Evolutionary conservation across 192 early-diverging fungal species (phyloP).

Genomic region (Backusella liffmaniae): DNA sequence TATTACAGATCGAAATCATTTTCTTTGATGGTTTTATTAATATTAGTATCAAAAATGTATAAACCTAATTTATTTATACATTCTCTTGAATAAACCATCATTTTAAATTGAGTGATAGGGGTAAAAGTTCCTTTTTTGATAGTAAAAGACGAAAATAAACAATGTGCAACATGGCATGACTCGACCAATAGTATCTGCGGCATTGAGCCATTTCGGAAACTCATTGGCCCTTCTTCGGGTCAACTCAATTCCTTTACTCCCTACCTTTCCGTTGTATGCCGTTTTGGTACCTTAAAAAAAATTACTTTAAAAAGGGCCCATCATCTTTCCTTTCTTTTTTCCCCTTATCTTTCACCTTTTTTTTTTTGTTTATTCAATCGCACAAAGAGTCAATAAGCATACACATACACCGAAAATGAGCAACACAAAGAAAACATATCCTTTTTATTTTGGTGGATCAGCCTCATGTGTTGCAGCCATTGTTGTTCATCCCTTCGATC

Average conservation of each 20-base stretch:
- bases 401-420: neutral
- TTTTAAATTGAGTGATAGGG: neutral
- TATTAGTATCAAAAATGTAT: neutral
- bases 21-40: neutral
- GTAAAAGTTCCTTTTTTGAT: neutral
- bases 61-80: neutral
- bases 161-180: neutral
- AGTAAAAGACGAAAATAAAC: neutral
- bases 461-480: slow-evolving; percentile 54
- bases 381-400: neutral
- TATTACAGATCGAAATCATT: neutral
- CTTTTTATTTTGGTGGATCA: slow-evolving; percentile 38
- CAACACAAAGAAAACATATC: slow-evolving; percentile 3
- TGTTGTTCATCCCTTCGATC: slow-evolving; percentile 79
- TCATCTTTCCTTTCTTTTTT: neutral
- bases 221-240: slow-evolving; percentile 3
- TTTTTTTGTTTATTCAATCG: neutral
- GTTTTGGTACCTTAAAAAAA: slow-evolving; percentile 1
- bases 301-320: neutral
- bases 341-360: neutral
- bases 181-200: neutral
- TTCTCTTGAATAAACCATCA: neutral
- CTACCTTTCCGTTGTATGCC: neutral
- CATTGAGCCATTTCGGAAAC: neutral
- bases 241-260: slow-evolving; percentile 1